Conservation (phyloP, 768 basidiomycete genomes). For the Cystobasidium ongulense region DNA sequence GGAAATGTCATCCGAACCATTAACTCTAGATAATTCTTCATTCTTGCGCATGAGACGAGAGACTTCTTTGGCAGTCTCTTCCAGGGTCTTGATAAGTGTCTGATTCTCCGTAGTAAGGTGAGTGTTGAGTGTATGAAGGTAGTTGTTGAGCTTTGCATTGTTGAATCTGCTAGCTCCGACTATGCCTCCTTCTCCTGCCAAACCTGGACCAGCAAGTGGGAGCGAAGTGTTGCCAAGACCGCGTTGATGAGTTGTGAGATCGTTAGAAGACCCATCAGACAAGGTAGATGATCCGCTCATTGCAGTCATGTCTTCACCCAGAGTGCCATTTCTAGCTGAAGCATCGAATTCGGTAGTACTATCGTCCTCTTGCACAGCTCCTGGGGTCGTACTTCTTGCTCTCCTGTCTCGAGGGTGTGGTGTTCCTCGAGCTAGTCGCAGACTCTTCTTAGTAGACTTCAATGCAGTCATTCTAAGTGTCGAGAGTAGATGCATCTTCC, state of each 20-base stretch:
- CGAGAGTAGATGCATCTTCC: slow-evolving; percentile 70
- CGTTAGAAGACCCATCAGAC: slow-evolving; percentile 62
- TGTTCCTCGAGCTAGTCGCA: slow-evolving; percentile 56
- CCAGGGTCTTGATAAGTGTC: slow-evolving; percentile 47
- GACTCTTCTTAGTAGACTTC: slow-evolving; percentile 50
- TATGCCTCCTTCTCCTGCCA: slow-evolving; percentile 58
- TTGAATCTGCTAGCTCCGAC: slow-evolving; percentile 52
- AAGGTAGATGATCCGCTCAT: slow-evolving; percentile 58
- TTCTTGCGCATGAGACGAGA: not conserved
- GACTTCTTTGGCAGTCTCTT: slow-evolving; percentile 28
- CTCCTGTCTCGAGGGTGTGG: slow-evolving; percentile 50
- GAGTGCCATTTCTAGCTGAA: not conserved
- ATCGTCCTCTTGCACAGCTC: not conserved
- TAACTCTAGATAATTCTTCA: not conserved
- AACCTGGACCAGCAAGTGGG: slow-evolving; percentile 47
- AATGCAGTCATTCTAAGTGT: slow-evolving; percentile 65
- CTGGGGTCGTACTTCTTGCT: slow-evolving; percentile 9
- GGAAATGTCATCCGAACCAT: not conserved
- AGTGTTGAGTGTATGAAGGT: slow-evolving; percentile 75
- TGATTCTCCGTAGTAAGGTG: slow-evolving; percentile 80
- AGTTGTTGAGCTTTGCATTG: slow-evolving; percentile 72
- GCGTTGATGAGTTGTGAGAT: slow-evolving; percentile 64
- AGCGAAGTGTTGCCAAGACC: slow-evolving; percentile 74
- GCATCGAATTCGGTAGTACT: not conserved
- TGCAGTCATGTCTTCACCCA: slow-evolving; percentile 29